Evolutionary conservation across 2,329 filamentous ascomycete genomes (phyloP), one percentile per base, ranked within the genome.

Genomic region (Penicillium sp.): DNA sequence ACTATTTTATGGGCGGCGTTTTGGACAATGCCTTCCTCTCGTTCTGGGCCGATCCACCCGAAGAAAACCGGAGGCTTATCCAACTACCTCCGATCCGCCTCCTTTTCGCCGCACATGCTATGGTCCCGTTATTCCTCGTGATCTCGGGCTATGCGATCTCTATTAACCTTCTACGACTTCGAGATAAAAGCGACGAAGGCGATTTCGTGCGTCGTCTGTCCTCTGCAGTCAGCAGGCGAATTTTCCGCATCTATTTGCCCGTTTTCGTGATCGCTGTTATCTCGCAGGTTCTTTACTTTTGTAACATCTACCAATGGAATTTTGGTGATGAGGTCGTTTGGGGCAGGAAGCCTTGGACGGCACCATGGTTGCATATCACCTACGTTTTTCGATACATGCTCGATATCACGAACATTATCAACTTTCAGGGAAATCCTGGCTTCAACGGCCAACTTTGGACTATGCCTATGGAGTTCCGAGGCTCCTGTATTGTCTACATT

Each of bases 71-170:
- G 2, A 59, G 60, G 13, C 53, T 68, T 33, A 56, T 70, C 15
- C 77, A 79, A 62, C 68, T 80, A 17, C 78, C 79, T 1, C 70
- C 79, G 3, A 56, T 81, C 45, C 77, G 78, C 0, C 63, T 81
- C 3, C 53, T 74, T 26, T 70, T 79, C 42, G 72, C 74, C 0
- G 78, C 76, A 1, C 68, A 70, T 4, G 73, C 78, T 2, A 78
- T 79, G 40, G 85, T 87, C 1, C 79, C 83, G 6, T 78, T 79
- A 12, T 87, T 87, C 70, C 86, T 85, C 71, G 81, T 87, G 68
- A 82, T 87, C 58, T 87, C 85, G 0, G 85, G 85, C 63, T 87
- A 86, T 64, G 85, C 84, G 6, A 75, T 87, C 10, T 81, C 84
- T 2, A 72, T 81, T n/a, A 84, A 83, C 65, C 79, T 84, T 0